These are phyloP conservation scores for Themeda triandra DNA, from an alignment of 176 grass and related monocot genomes.

Conservation along the genomic window DNA sequence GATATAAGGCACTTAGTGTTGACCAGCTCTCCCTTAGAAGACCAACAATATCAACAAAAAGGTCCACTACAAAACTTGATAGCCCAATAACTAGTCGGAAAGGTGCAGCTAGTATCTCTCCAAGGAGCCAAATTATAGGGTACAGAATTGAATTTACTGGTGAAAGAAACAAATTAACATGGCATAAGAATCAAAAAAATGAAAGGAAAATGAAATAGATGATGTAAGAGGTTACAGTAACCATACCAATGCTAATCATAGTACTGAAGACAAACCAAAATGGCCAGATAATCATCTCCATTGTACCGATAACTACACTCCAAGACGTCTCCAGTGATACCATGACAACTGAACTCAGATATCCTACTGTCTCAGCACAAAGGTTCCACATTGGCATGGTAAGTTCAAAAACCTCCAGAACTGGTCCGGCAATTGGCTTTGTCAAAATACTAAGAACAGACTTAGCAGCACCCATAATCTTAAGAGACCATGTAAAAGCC, in stretches of 20 bases:
- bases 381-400: slow-evolving; percentile 76
- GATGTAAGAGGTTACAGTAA: slow-evolving; percentile 10
- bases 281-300: slow-evolving; percentile 80
- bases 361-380: slow-evolving; percentile 54
- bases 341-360: slow-evolving; percentile 52
- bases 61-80: slow-evolving; percentile 54
- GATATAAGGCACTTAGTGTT: slow-evolving; percentile 65
- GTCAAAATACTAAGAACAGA: slow-evolving; percentile 74
- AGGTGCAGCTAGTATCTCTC: slow-evolving; percentile 67
- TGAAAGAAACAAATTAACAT: slow-evolving; percentile 17
- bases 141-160: slow-evolving; percentile 74
- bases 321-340: slow-evolving; percentile 54
- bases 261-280: slow-evolving; percentile 65
- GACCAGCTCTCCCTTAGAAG: slow-evolving; percentile 55
- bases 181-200: slow-evolving; percentile 26
- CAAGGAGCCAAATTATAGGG: slow-evolving; percentile 69
- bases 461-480: slow-evolving; percentile 60
- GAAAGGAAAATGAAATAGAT: slow-evolving; percentile 6
- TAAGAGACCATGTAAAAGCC: slow-evolving; percentile 81
- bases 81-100: slow-evolving; percentile 48
- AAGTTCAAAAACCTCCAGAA: slow-evolving; percentile 79
- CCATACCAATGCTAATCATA: slow-evolving; percentile 63
- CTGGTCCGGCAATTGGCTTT: slow-evolving; percentile 65
- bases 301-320: slow-evolving; percentile 46
- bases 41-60: slow-evolving; percentile 52